These are phyloP conservation scores for Trichophyton benhamiae DNA, from an alignment of 2,329 filamentous ascomycete genomes.

Conservation along the genomic window DNA sequence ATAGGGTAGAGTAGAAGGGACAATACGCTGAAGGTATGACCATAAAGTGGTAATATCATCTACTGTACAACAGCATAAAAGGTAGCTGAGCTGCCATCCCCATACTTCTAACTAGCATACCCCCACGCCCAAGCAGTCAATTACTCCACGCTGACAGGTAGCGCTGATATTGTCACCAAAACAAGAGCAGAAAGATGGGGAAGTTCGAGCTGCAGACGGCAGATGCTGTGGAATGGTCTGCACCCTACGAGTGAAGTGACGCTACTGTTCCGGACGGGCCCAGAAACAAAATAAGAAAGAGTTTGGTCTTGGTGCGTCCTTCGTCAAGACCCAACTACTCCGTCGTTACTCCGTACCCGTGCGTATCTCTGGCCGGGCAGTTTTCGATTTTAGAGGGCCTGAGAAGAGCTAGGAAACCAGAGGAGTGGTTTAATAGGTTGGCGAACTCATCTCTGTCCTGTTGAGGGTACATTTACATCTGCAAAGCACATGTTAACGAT, in stretches of 20 bases:
- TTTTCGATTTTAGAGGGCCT: not conserved
- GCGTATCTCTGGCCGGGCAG: not conserved
- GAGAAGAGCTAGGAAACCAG: not conserved
- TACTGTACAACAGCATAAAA: not conserved
- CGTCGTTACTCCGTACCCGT: not conserved
- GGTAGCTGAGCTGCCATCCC: not conserved
- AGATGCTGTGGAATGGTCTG: not conserved
- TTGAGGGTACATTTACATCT: not conserved
- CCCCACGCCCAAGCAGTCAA: not conserved
- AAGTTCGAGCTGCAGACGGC: not conserved
- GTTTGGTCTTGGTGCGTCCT: not conserved
- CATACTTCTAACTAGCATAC: not conserved
- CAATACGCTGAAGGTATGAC: not conserved
- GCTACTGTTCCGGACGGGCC: not conserved
- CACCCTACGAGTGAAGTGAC: not conserved
- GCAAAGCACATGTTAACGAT: not conserved
- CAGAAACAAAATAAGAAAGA: not conserved
- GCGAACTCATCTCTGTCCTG: not conserved
- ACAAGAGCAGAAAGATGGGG: not conserved
- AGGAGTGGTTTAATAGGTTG: not conserved
- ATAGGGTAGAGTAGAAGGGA: not conserved
- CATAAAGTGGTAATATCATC: too few species aligned
- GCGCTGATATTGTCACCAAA: not conserved
- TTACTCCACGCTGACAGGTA: too few species aligned
- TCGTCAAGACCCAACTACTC: not conserved